Evolutionary conservation across 108 stramenopile genomes (phyloP).

Genomic region (Stephanodiscus minutulus): DNA sequence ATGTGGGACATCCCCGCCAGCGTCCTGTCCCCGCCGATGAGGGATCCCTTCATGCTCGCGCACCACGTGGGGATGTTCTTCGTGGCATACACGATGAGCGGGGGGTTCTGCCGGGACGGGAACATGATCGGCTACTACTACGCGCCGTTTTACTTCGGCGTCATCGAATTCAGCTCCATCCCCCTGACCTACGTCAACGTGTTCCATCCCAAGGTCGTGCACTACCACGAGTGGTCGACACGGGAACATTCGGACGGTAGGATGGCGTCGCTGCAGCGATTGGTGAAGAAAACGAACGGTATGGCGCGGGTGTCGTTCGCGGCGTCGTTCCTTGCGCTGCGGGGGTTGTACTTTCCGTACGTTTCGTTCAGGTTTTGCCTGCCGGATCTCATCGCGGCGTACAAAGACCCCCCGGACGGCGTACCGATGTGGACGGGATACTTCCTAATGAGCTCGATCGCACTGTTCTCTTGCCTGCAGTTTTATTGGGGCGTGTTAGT

Average conservation of each 20-base stretch:
- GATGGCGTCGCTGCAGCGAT: not conserved
- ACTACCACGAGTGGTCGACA: conserved; percentile 55
- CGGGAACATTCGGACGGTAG: not conserved
- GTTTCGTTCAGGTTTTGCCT: conserved; percentile 28
- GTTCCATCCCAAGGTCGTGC: conserved; percentile 63
- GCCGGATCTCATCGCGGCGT: conserved; percentile 44
- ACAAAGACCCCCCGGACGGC: conserved; percentile 21
- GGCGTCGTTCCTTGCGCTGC: conserved; percentile 49
- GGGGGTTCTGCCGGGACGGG: conserved; percentile 30
- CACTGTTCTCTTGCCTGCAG: conserved; percentile 54
- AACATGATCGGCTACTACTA: conserved; percentile 56
- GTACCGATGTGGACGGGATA: conserved; percentile 41
- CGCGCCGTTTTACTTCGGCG: conserved; percentile 70
- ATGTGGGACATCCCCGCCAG: conserved; percentile 65
- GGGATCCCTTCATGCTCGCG: conserved; percentile 50
- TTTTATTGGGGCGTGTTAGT: conserved; percentile 61
- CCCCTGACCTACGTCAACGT: conserved; percentile 65
- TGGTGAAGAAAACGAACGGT: conserved; percentile 37
- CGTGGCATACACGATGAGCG: conserved; percentile 53
- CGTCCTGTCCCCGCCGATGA: conserved; percentile 30
- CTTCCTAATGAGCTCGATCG: conserved; percentile 22
- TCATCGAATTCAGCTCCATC: conserved; percentile 67
- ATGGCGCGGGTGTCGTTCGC: conserved; percentile 55
- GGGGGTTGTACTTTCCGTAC: conserved; percentile 64
- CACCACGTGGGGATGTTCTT: conserved; percentile 68